Conservation (phyloP, 202 grass and related monocot species). For the Panicum virgatum region DNA sequence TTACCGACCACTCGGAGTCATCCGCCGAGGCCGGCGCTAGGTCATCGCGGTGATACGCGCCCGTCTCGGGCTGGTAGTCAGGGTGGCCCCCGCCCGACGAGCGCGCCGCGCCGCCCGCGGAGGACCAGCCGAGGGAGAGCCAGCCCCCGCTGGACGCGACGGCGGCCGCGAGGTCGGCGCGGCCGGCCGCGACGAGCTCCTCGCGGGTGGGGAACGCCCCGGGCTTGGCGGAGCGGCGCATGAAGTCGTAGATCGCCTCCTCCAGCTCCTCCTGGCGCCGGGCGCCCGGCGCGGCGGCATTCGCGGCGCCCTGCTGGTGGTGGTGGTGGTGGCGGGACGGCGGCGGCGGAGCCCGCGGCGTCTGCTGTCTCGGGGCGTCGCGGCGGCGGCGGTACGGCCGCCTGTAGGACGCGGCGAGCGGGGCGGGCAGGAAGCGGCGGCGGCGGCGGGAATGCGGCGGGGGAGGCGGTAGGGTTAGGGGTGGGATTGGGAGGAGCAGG, state of each 20-base stretch:
- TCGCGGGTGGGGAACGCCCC: conserved; percentile 67
- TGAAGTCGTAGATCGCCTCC: conserved; percentile 92
- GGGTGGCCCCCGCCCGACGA: conserved; percentile 17
- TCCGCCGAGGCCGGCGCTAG: conserved; percentile 1
- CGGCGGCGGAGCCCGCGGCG: not conserved
- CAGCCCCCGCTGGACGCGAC: conserved; percentile 62
- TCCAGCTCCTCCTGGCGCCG: conserved; percentile 50
- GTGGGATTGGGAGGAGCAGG: not conserved
- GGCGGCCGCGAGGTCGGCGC: conserved; percentile 69
- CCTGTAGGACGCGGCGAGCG: not conserved
- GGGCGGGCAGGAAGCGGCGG: not conserved
- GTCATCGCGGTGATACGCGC: conserved; percentile 17
- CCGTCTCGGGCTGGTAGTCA: conserved; percentile 22
- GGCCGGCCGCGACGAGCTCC: conserved; percentile 71
- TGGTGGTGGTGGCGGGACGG: not conserved
- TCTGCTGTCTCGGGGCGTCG: not conserved
- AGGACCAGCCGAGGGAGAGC: conserved; percentile 80
- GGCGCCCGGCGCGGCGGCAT: not conserved
- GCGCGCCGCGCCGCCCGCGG: not conserved
- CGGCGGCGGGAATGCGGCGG: not conserved
- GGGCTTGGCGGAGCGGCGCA: conserved; percentile 70
- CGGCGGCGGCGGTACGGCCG: conserved; percentile 38
- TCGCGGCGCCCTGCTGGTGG: not conserved
- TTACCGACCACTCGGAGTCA: conserved; percentile 20
- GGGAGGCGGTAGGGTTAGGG: not conserved